Base-by-base conservation (phyloP, 2,329 filamentous ascomycete species). In the Paecilomyces fulvus region DNA sequence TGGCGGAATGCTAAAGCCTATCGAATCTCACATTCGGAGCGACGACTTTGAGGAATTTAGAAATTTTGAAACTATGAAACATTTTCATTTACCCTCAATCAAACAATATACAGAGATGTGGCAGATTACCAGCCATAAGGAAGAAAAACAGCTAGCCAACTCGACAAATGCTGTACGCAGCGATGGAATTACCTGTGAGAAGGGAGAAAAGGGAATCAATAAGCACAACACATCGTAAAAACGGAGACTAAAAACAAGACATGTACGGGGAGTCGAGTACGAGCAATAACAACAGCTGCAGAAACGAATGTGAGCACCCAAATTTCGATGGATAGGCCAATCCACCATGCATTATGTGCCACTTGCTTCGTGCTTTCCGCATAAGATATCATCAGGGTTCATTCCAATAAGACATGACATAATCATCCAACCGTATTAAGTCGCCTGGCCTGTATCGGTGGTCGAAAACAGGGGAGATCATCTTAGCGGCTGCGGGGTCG, bases 311-410 rank as follows among this genome's bases (percentile, higher is more conserved):
- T 23, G 10, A 51, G 51, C 43, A 28, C 53, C 53, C 30, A 37
- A 28, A 30, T 49, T 30, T 30, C 43, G 30, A 55, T 17, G 28
- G 53, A 61, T 58, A 56, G 63, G 50, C 48, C 11, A 55, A 48
- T 20, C 30, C 37, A 30, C 51, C 58, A 49, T 30, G 56, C 54
- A 52, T 60, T 57, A 52, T 58, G 55, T 57, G 55, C 53, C 58
- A 43, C 17, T 43, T 17, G 37, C 5, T 28, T 28, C 37, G 33
- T 37, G 31, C 31, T 37, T 28, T 28, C 25, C 25, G 7, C 33
- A n/a, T 17, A 17, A 43, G 20, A 43, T 17, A 43, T 20, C 37
- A n/a, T 3, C 3, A n/a, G 21, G 21, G 1, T 43, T 43, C 37
- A n/a, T 43, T 37, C n/a, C 37, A 17, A 17, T 43, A 43, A 17